A percentile compares a stretch with the other conserved stretches of the same genome.
Evolutionary conservation across 2,329 filamentous ascomycete species (phyloP).

Genomic region (Knoxdaviesia proteae): DNA sequence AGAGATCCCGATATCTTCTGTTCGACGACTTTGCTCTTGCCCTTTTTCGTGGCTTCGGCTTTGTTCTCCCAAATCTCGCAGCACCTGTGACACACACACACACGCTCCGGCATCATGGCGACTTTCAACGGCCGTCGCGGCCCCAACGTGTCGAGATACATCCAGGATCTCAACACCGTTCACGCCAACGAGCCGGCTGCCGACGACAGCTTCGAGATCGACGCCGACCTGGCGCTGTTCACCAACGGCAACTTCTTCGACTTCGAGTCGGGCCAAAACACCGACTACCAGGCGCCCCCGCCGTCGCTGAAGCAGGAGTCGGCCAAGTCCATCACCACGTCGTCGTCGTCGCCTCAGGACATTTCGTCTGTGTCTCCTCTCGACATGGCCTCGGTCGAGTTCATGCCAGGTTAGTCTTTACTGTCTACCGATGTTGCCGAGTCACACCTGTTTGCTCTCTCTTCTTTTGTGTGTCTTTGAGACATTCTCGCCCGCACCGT

Average conservation of each 20-base stretch:
- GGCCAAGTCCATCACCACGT: slow-evolving; percentile 17
- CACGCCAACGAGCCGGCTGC: slow-evolving; percentile 29
- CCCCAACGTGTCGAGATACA: slow-evolving; percentile 76
- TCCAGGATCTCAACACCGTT: slow-evolving; percentile 65
- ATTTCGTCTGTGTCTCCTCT: too few species aligned
- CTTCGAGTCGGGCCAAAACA: slow-evolving; percentile 45
- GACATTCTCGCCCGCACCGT: too few species aligned
- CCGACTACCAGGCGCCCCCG: slow-evolving; percentile 31
- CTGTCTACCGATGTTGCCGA: too few species aligned
- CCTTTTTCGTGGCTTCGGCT: neutral
- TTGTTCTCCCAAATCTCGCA: neutral
- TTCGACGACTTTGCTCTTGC: neutral
- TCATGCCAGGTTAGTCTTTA: slow-evolving; percentile 24
- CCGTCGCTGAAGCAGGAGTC: slow-evolving; percentile 5
- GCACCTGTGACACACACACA: neutral
- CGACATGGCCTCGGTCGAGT: slow-evolving; percentile 27
- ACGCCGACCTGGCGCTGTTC: slow-evolving; percentile 58
- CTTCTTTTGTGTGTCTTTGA: too few species aligned
- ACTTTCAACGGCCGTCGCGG: slow-evolving; percentile 56
- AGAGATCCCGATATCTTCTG: neutral
- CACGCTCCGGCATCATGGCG: slow-evolving; percentile 30
- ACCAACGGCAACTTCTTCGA: slow-evolving; percentile 70
- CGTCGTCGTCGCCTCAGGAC: slow-evolving; percentile 16
- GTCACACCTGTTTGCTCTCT: too few species aligned
- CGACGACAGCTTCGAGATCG: slow-evolving; percentile 40